A percentile compares a stretch with the other conserved stretches of the same genome.
Evolutionary conservation across 202 grass and related monocot genomes (phyloP).

Genomic region (Sporobolus alterniflorus): DNA sequence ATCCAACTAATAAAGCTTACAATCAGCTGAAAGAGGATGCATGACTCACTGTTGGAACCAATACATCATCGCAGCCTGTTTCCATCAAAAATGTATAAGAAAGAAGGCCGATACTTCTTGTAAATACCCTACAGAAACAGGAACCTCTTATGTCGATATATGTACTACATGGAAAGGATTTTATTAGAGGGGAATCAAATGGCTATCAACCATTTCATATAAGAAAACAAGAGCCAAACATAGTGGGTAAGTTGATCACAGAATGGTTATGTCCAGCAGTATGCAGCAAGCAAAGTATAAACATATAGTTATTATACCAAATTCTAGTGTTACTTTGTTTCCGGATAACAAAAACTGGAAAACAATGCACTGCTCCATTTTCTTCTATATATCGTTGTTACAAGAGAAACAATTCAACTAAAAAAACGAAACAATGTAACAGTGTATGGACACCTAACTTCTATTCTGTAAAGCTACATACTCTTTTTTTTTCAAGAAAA

Average conservation of each 20-base stretch:
- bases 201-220: conserved; percentile 19
- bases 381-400: conserved; percentile 9
- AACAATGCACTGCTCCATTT: background rate
- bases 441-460: background rate
- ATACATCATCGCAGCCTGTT: conserved; percentile 90
- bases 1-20: background rate
- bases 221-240: background rate
- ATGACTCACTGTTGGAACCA: conserved; percentile 92
- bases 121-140: conserved; percentile 64
- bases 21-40: conserved; percentile 10
- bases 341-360: conserved; percentile 10
- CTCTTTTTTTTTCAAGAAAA: background rate
- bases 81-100: conserved; percentile 96
- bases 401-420: background rate
- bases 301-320: background rate
- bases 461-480: conserved; percentile 5
- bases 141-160: conserved; percentile 11
- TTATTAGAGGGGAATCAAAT: conserved; percentile 16
- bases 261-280: conserved; percentile 11
- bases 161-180: conserved; percentile 32
- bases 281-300: conserved; percentile 16
- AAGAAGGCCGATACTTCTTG: conserved; percentile 92
- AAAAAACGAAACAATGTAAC: background rate
- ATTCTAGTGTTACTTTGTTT: background rate
- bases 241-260: conserved; percentile 8